Conservation (phyloP, 2,329 filamentous ascomycete species). For the Ophiostoma sp. region DNA sequence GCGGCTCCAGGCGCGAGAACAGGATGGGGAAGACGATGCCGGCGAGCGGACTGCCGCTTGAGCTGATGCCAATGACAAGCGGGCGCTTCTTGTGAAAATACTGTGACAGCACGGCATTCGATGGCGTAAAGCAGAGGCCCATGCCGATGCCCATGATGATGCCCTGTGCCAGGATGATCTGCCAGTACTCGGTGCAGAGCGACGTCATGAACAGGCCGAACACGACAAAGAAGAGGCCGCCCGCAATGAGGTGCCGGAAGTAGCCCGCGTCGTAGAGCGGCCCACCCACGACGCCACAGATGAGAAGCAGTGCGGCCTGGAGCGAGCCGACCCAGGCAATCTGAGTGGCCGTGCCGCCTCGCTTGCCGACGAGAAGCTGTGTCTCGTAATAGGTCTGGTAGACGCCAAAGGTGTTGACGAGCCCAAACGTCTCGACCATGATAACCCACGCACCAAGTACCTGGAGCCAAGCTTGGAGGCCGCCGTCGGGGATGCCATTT, state of each 20-base stretch:
- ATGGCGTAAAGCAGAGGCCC: constrained; percentile 26
- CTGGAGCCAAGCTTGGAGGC: constrained; percentile 21
- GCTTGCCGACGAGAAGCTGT: constrained; percentile 13
- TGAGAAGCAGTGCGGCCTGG: constrained; percentile 42
- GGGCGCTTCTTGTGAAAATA: constrained; percentile 29
- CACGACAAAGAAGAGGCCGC: constrained; percentile 42
- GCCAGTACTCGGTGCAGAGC: constrained; percentile 35
- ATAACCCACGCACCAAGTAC: constrained; percentile 22
- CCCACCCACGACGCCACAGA: constrained; percentile 40
- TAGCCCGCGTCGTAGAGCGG: constrained; percentile 45
- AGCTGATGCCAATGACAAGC: constrained; percentile 27
- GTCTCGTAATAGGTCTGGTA: constrained; percentile 21
- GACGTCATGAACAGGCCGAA: constrained; percentile 53
- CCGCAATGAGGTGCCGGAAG: constrained; percentile 37
- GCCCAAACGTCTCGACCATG: constrained; percentile 22
- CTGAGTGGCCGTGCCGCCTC: constrained; percentile 18
- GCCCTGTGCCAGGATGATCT: constrained; percentile 31
- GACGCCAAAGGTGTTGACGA: constrained; percentile 19
- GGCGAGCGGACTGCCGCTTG: constrained; percentile 29
- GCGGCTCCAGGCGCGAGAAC: constrained; percentile 27
- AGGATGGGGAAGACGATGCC: constrained; percentile 32
- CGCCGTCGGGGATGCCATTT: constrained; percentile 35
- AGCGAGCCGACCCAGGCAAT: constrained; percentile 46
- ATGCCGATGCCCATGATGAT: constrained; percentile 25
- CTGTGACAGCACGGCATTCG: constrained; percentile 23